phyloP scores from a whole-genome alignment of 352 stramenopile genomes.

The Globisporangium apiculatum region DNA sequence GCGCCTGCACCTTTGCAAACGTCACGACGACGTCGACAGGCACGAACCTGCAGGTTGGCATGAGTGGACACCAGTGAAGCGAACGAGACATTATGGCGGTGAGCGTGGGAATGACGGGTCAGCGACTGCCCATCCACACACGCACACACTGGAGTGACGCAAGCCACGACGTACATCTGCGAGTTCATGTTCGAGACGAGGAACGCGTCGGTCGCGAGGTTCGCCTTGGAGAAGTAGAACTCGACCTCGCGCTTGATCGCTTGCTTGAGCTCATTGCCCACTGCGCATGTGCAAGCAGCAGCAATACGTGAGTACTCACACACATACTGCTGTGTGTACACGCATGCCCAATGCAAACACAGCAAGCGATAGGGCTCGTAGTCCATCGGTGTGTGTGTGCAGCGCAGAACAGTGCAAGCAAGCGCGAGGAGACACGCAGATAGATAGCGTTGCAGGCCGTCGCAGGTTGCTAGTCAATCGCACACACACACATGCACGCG shows the following conservation, averaged over 20 bases:
- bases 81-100: background rate
- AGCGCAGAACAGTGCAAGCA: too few species aligned
- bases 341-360: too few species aligned
- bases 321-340: too few species aligned
- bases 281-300: conserved; percentile 12
- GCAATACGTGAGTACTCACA: too few species aligned
- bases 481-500: background rate
- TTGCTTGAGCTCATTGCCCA: conserved; percentile 62
- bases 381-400: too few species aligned
- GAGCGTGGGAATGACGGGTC: background rate
- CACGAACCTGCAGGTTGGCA: conserved; percentile 48
- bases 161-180: conserved; percentile 52
- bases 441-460: background rate
- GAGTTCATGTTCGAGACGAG: conserved; percentile 88
- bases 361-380: too few species aligned
- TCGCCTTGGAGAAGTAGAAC: conserved; percentile 90
- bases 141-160: too few species aligned
- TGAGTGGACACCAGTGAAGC: too few species aligned
- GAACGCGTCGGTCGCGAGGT: conserved; percentile 82
- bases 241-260: conserved; percentile 85
- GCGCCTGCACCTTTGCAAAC: conserved; percentile 84
- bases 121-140: too few species aligned
- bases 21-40: conserved; percentile 73
- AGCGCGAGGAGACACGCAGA: too few species aligned
- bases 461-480: background rate